Percentiles rank a stretch among this genome's conserved stretches.
Evolutionary conservation across 2,329 filamentous ascomycete species (phyloP).

Genomic region (Calonectria pauciramosa): DNA sequence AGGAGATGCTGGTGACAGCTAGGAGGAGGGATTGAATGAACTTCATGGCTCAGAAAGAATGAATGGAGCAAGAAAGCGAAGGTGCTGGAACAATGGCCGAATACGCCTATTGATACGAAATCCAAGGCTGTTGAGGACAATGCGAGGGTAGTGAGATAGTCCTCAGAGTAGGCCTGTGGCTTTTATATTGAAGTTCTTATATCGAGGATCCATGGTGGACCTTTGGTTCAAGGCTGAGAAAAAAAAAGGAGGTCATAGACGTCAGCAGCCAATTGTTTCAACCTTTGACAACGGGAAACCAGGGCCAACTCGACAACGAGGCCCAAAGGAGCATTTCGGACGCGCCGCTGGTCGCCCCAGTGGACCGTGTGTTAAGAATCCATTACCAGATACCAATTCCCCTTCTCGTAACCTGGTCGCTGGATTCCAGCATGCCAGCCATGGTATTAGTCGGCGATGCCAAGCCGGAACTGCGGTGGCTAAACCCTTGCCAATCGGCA

Average conservation of each 20-base stretch:
- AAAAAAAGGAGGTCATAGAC: not conserved
- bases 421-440: not conserved
- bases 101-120: not conserved
- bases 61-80: not conserved
- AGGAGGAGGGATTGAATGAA: not conserved
- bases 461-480: conserved; percentile 3
- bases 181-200: too few relatives aligned
- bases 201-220: not conserved
- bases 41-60: not conserved
- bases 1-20: not conserved
- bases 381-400: not conserved
- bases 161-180: too few relatives aligned
- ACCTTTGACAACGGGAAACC: not conserved
- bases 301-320: not conserved
- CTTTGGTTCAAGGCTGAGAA: too few relatives aligned
- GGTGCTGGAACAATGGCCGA: not conserved
- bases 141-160: not conserved
- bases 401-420: not conserved
- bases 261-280: not conserved
- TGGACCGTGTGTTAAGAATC: not conserved
- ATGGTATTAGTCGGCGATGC: not conserved
- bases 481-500: not conserved
- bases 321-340: not conserved
- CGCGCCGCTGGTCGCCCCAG: not conserved
- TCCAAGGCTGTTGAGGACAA: not conserved